Evolutionary conservation across 1,284 basidiomycete genomes (phyloP).

Genomic region (Sanghuangporus sanghuang): DNA sequence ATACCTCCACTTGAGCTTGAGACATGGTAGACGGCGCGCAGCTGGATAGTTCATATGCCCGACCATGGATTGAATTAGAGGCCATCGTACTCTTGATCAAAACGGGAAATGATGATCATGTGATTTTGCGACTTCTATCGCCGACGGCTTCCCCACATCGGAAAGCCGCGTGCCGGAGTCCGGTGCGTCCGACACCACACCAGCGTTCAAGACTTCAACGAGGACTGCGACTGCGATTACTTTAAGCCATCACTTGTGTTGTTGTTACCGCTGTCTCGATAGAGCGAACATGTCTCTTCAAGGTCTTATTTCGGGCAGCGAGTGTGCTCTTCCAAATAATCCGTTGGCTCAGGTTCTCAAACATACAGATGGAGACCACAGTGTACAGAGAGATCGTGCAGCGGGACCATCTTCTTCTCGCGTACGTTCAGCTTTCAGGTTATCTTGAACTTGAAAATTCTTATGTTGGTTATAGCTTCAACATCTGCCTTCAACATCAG

Average conservation of each 20-base stretch:
- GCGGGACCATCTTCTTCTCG: constrained; percentile 66
- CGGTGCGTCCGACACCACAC: not conserved
- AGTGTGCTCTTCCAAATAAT: constrained; percentile 83
- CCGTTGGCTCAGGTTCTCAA: constrained; percentile 90
- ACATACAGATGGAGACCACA: constrained; percentile 86
- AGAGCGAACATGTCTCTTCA: constrained; percentile 57
- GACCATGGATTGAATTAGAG: not conserved
- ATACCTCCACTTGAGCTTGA: not conserved
- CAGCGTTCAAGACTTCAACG: not conserved
- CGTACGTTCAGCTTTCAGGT: constrained; percentile 33
- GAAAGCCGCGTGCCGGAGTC: not conserved
- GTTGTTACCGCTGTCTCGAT: not conserved
- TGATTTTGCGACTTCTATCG: not conserved
- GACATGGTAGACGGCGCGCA: not conserved
- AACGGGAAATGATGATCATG: not conserved
- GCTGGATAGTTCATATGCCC: no score
- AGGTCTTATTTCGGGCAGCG: constrained; percentile 84
- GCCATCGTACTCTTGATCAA: not conserved
- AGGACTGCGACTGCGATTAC: not conserved
- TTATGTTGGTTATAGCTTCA: constrained; percentile 46
- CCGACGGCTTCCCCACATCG: not conserved
- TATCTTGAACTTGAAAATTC: not conserved
- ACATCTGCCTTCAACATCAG: constrained; percentile 56
- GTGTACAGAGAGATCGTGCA: constrained; percentile 78
- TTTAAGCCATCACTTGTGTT: not conserved